phyloP scores from a whole-genome alignment of 2,329 filamentous ascomycete species.

The Diplodia scrobiculata region DNA sequence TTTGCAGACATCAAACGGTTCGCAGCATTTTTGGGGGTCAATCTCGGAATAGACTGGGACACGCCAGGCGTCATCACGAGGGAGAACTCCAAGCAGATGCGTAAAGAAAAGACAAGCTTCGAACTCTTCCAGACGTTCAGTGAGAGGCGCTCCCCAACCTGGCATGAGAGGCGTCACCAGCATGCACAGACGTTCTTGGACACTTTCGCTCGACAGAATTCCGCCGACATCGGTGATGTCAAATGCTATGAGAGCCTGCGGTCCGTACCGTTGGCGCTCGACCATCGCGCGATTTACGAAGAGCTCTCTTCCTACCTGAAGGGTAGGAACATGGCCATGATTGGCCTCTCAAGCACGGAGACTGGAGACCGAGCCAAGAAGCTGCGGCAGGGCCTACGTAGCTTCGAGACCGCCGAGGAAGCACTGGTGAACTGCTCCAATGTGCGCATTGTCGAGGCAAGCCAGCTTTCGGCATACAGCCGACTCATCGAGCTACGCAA shows the following conservation, averaged over 20 bases:
- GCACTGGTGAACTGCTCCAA: slow-evolving; percentile 49
- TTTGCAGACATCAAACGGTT: slow-evolving; percentile 64
- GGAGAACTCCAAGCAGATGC: slow-evolving; percentile 29
- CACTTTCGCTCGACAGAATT: slow-evolving; percentile 51
- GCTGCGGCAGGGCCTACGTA: slow-evolving; percentile 51
- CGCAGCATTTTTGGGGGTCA: slow-evolving; percentile 58
- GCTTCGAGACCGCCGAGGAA: slow-evolving; percentile 53
- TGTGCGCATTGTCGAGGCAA: too few species aligned
- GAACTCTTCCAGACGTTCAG: slow-evolving; percentile 61
- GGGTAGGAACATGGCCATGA: slow-evolving; percentile 53
- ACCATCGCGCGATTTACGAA: slow-evolving; percentile 57
- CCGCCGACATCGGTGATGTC: slow-evolving; percentile 41
- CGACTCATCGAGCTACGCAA: not conserved
- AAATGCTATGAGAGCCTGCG: slow-evolving; percentile 47
- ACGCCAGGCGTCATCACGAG: slow-evolving; percentile 33
- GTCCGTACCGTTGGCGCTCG: slow-evolving; percentile 48
- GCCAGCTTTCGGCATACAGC: not conserved
- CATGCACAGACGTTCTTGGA: slow-evolving; percentile 60
- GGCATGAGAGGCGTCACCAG: slow-evolving; percentile 56
- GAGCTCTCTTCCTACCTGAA: slow-evolving; percentile 59
- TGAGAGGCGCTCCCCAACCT: slow-evolving; percentile 53
- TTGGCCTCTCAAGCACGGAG: slow-evolving; percentile 40
- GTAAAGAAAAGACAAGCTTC: slow-evolving; percentile 51
- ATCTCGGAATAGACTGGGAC: slow-evolving; percentile 58
- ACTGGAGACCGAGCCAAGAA: slow-evolving; percentile 42